These are phyloP conservation scores for Beta lomatogona DNA, from an alignment of 179 eudicot species.

Conservation along the genomic window DNA sequence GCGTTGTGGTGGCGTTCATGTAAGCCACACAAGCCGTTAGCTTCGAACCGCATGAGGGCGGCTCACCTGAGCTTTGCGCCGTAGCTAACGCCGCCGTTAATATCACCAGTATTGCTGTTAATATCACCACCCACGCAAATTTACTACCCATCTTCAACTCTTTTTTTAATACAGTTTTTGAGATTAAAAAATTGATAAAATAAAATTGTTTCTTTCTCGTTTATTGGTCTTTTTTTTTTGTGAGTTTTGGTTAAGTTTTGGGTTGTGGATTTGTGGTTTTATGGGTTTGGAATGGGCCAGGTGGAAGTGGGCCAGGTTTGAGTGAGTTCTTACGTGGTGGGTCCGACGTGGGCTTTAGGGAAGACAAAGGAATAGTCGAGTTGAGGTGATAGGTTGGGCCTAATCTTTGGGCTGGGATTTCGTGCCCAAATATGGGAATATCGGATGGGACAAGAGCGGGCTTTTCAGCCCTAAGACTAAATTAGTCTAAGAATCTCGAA, in stretches of 20 bases:
- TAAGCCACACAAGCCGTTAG: constrained; percentile 24
- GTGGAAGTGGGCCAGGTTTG: neutral
- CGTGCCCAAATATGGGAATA: too few relatives aligned
- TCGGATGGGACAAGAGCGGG: too few relatives aligned
- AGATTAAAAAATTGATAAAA: too few relatives aligned
- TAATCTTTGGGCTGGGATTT: too few relatives aligned
- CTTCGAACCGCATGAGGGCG: constrained; percentile 31
- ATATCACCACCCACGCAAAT: neutral
- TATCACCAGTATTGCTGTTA: constrained; percentile 12
- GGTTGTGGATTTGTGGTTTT: neutral
- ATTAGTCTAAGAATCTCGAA: too few relatives aligned
- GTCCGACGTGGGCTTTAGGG: too few relatives aligned
- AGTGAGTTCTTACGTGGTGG: neutral
- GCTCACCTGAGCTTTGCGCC: constrained; percentile 13
- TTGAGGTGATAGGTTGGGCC: too few relatives aligned
- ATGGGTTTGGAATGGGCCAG: neutral
- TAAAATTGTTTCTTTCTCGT: neutral
- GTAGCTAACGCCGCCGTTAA: constrained; percentile 1
- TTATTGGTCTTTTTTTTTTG: neutral
- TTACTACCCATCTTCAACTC: neutral
- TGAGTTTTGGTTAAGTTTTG: neutral
- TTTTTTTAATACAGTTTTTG: neutral
- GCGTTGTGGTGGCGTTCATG: constrained; percentile 39
- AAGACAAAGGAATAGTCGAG: too few relatives aligned
- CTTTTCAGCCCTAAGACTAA: too few relatives aligned